Base-by-base conservation (phyloP, 179 eudicot genomes). In the Heliamphora ciliata region DNA sequence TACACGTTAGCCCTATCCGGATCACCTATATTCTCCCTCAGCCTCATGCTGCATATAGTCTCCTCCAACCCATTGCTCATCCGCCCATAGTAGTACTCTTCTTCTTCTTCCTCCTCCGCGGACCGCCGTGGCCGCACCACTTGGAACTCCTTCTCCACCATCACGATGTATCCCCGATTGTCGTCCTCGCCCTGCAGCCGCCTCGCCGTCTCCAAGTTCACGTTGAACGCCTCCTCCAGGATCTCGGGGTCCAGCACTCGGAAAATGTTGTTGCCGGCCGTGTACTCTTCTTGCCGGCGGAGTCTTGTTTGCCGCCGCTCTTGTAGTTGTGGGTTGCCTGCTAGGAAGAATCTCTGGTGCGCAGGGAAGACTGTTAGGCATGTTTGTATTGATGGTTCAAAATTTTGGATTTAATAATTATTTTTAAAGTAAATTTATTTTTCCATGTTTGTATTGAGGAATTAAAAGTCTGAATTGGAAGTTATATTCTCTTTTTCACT, bases 331-430 rank as follows among this genome's bases (percentile, higher is more conserved):
- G 84, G 87, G 79, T 85, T 88, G 47, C 95, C 92, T 40, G 91
- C 93, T 40, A 92, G 82, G 88, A 87, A 90, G 86, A 90, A 92
- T 56, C 85, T 88, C 91, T 89, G 79, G 1, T 74, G 8, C 66
- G 63, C 1, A 15, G 4, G 10, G 58, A 63, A 56, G 5, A 18
- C 15, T 11, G n/a, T 0, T 13, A 15, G 40, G 9, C 50, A 0
- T 0, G 10, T 1, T 44, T 2, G n/a, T 5, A 76, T 5, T 17
- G 65, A 60, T 2, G 21, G 14, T 60, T 60, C 17, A 60, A 2
- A 56, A 14, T 14, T 4, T 1, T 56, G 63, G 5, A 60, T 11
- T 60, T 59, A 10, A 60, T n/a, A 13, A 60, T 11, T 13, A 3
- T 59, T 59, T 59, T 14, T 59, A 3, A 59, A 59, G n/a, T 5